These are phyloP conservation scores for Quercus tomentella DNA, from an alignment of 331 rosid species.

Conservation along the genomic window DNA sequence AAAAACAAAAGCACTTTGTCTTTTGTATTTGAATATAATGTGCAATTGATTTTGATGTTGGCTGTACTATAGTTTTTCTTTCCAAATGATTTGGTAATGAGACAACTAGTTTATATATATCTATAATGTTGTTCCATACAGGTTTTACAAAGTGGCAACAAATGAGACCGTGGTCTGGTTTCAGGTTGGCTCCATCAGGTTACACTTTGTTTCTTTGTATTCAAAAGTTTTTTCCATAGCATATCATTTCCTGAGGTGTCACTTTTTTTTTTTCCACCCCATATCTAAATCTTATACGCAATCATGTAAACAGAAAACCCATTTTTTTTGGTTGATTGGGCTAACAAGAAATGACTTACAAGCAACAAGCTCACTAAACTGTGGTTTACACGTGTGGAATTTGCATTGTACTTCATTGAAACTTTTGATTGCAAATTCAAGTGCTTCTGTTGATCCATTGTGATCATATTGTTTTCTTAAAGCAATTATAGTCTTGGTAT, in stretches of 20 bases:
- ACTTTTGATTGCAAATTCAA: constrained; percentile 9
- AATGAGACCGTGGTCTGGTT: constrained; percentile 83
- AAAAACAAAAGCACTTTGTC: background rate
- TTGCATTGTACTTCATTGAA: constrained; percentile 13
- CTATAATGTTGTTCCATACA: constrained; percentile 21
- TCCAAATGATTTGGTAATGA: background rate
- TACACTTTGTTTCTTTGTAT: constrained; percentile 57
- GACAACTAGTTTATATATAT: background rate
- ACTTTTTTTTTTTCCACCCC: background rate
- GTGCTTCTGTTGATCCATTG: constrained; percentile 1
- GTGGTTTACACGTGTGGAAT: background rate
- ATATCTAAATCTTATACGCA: background rate
- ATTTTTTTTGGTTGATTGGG: background rate
- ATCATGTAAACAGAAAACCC: background rate
- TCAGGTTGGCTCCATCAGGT: constrained; percentile 99
- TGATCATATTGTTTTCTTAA: background rate
- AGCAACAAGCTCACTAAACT: constrained; percentile 5
- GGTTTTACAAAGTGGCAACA: constrained; percentile 75
- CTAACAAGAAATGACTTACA: constrained; percentile 1
- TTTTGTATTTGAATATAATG: background rate
- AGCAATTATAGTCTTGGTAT: background rate
- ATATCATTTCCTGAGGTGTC: background rate
- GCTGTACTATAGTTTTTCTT: background rate
- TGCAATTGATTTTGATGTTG: background rate
- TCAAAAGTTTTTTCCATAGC: constrained; percentile 8